A percentile compares a stretch with the other conserved stretches of the same genome.
Evolutionary conservation across 2,329 filamentous ascomycete species (phyloP).

Genomic region (Cladophialophora immunda): DNA sequence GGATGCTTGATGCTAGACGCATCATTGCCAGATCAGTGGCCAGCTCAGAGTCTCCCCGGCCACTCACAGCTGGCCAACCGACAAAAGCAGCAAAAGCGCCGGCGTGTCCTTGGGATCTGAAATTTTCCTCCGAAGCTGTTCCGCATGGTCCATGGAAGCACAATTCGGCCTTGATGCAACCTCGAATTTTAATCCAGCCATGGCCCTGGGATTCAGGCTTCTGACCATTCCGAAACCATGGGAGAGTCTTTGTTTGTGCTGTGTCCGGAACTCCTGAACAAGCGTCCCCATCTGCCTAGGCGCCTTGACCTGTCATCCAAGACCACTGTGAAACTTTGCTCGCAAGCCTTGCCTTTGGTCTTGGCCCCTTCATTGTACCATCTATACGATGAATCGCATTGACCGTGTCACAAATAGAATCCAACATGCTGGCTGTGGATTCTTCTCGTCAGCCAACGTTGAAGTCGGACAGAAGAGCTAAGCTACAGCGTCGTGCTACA

Average conservation of each 20-base stretch:
- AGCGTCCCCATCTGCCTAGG: background rate
- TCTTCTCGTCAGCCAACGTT: background rate
- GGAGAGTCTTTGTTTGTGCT: constrained; percentile 3
- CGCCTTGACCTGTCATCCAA: background rate
- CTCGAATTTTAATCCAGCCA: constrained; percentile 23
- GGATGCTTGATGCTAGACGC: constrained; percentile 1
- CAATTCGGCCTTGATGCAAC: constrained; percentile 24
- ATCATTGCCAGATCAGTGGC: constrained; percentile 4
- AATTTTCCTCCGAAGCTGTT: constrained; percentile 5
- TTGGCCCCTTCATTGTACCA: background rate
- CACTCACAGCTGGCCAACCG: background rate
- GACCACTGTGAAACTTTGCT: constrained; percentile 5
- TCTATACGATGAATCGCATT: background rate
- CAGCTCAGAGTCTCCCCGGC: constrained; percentile 1
- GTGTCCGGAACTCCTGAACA: constrained; percentile 4
- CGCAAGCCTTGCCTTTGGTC: background rate
- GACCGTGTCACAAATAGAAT: background rate
- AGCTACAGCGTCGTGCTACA: background rate
- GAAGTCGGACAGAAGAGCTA: background rate
- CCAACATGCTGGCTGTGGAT: background rate
- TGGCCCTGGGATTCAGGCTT: constrained; percentile 3
- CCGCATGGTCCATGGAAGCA: constrained; percentile 15
- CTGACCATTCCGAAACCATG: constrained; percentile 22
- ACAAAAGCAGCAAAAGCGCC: constrained; percentile 29
- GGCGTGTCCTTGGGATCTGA: background rate